A percentile compares a stretch with the other conserved stretches of the same genome.
Conservation (phyloP, 2,329 filamentous ascomycete genomes). For the Ceratocystis alfenasii region DNA sequence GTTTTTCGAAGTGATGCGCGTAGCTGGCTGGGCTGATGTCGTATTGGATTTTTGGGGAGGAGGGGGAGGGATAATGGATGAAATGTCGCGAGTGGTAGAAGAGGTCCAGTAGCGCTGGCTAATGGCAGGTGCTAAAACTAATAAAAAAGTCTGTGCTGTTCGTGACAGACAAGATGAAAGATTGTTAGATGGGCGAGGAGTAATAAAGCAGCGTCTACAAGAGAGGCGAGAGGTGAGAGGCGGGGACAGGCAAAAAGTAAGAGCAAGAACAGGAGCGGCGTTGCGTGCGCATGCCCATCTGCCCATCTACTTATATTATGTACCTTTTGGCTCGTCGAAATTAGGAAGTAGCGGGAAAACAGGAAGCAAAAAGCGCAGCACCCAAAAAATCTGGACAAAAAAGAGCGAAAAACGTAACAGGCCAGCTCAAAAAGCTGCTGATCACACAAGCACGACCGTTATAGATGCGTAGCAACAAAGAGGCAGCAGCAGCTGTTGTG, state of each 20-base stretch:
- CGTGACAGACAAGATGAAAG: background rate
- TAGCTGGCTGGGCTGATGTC: background rate
- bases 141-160: slow-evolving; percentile 3
- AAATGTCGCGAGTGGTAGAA: background rate
- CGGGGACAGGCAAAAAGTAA: background rate
- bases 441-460: slow-evolving; percentile 8
- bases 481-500: background rate
- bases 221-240: background rate
- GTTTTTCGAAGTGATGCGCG: background rate
- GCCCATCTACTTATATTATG: background rate
- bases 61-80: background rate
- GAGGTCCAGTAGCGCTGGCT: background rate
- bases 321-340: background rate
- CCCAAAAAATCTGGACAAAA: background rate
- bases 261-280: background rate
- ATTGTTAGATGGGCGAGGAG: background rate
- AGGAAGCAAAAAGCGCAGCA: slow-evolving; percentile 10
- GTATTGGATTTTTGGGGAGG: background rate
- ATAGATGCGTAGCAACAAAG: background rate
- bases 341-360: background rate
- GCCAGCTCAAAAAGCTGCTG: background rate
- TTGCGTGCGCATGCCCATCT: background rate
- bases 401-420: background rate
- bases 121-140: background rate
- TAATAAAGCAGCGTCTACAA: background rate